A percentile compares a stretch with the other conserved stretches of the same genome.
These are phyloP conservation scores for Boletus patriciae DNA, from an alignment of 768 basidiomycete genomes.

Conservation along the genomic window DNA sequence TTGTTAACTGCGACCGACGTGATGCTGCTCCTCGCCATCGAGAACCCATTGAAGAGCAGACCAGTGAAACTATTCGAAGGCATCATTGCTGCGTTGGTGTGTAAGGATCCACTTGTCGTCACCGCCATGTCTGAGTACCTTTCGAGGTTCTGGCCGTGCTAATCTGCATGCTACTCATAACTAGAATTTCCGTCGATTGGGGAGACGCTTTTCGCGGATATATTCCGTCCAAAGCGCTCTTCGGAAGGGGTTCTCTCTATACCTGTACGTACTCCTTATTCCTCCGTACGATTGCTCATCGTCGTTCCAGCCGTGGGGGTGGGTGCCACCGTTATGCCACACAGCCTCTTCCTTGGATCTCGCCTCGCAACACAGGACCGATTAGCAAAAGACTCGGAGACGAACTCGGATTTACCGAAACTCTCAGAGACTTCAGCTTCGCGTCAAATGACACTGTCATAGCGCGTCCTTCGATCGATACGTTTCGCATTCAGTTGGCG, in stretches of 20 bases:
- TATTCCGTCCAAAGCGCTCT: slow-evolving; percentile 66
- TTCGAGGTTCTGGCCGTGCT: slow-evolving; percentile 68
- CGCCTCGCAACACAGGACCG: slow-evolving; percentile 83
- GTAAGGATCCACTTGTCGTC: slow-evolving; percentile 12
- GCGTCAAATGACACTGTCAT: slow-evolving; percentile 22
- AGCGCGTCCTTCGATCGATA: slow-evolving; percentile 13
- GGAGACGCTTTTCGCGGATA: slow-evolving; percentile 70
- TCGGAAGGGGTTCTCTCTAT: slow-evolving; percentile 58
- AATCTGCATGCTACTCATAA: slow-evolving; percentile 72
- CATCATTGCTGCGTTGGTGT: slow-evolving; percentile 60
- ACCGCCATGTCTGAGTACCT: neutral
- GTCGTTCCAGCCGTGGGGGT: slow-evolving; percentile 59
- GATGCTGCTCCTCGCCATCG: slow-evolving; percentile 64
- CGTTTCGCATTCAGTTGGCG: slow-evolving; percentile 9
- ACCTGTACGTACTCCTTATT: slow-evolving; percentile 48
- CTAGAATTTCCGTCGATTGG: slow-evolving; percentile 72
- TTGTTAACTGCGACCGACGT: slow-evolving; percentile 70
- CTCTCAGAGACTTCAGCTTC: neutral
- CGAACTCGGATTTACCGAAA: slow-evolving; percentile 16
- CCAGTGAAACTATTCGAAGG: slow-evolving; percentile 71
- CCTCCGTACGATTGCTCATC: slow-evolving; percentile 13
- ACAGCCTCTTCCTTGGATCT: slow-evolving; percentile 88
- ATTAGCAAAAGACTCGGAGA: slow-evolving; percentile 37
- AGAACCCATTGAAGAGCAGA: slow-evolving; percentile 64
- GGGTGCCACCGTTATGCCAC: slow-evolving; percentile 91